Evolutionary conservation across 257 asterid species (phyloP).

Genomic region (Forsythia suspensa): DNA sequence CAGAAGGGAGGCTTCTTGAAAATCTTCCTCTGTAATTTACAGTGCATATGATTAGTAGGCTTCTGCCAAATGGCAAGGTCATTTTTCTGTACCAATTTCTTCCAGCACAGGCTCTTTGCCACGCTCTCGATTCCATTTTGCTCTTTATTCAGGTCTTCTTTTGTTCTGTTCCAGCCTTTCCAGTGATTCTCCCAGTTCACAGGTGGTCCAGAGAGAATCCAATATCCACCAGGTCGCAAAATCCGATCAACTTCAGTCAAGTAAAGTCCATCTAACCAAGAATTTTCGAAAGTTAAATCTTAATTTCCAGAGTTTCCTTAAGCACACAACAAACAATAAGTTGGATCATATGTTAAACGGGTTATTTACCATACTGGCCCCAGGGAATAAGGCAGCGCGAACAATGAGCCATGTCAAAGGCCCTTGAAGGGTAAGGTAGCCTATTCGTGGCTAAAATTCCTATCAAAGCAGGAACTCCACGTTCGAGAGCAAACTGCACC

Average conservation of each 20-base stretch:
- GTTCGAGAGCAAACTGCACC: slow-evolving; percentile 88
- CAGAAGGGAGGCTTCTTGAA: slow-evolving; percentile 73
- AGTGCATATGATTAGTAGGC: slow-evolving; percentile 73
- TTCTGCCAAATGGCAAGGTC: slow-evolving; percentile 88
- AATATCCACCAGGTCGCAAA: slow-evolving; percentile 90
- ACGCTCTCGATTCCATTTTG: slow-evolving; percentile 66
- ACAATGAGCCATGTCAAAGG: slow-evolving; percentile 95
- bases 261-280: slow-evolving; percentile 73
- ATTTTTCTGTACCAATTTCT: slow-evolving; percentile 64
- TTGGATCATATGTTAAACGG: neutral
- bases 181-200: slow-evolving; percentile 78
- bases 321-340: neutral
- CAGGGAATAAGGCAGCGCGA: slow-evolving; percentile 96
- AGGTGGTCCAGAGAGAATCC: slow-evolving; percentile 97
- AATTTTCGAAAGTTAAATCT: neutral
- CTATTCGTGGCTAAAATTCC: slow-evolving; percentile 76
- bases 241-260: slow-evolving; percentile 85
- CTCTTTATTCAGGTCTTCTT: slow-evolving; percentile 55
- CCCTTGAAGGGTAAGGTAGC: slow-evolving; percentile 87
- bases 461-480: slow-evolving; percentile 89
- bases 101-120: slow-evolving; percentile 89
- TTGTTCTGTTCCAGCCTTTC: slow-evolving; percentile 83
- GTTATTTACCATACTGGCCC: slow-evolving; percentile 62
- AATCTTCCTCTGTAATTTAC: slow-evolving; percentile 58
- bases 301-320: neutral